Percentiles rank a stretch among this genome's conserved stretches.
phyloP scores from a whole-genome alignment of 768 basidiomycete genomes.

The Harrya chromipes region DNA sequence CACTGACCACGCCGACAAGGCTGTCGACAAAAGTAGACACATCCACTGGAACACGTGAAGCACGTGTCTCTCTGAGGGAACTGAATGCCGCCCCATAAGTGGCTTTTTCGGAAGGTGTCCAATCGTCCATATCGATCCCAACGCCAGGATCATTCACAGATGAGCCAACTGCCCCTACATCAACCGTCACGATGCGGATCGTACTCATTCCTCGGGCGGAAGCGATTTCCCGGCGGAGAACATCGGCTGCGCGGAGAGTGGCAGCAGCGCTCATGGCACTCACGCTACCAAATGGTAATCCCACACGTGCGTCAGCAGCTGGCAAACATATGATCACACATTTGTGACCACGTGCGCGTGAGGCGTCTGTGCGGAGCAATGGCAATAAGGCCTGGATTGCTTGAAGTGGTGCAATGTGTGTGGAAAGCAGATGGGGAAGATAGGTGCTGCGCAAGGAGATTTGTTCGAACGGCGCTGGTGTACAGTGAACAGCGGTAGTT shows the following conservation, averaged over 20 bases:
- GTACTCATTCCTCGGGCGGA: slow-evolving; percentile 60
- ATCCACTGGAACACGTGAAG: slow-evolving; percentile 53
- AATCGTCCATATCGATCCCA: slow-evolving; percentile 56
- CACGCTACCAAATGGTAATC: slow-evolving; percentile 62
- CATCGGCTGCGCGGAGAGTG: slow-evolving; percentile 66
- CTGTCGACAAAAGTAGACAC: slow-evolving; percentile 55
- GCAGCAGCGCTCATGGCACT: slow-evolving; percentile 76
- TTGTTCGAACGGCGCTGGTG: slow-evolving; percentile 66
- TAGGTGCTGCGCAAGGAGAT: slow-evolving; percentile 61
- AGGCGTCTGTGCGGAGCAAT: slow-evolving; percentile 65
- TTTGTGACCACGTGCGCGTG: slow-evolving; percentile 40
- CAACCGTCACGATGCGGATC: slow-evolving; percentile 58
- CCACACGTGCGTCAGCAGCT: slow-evolving; percentile 66
- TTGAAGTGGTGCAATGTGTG: slow-evolving; percentile 75
- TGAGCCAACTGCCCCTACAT: slow-evolving; percentile 59
- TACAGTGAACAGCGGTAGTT: slow-evolving; percentile 32
- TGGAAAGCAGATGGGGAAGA: slow-evolving; percentile 66
- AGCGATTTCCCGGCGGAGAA: slow-evolving; percentile 72
- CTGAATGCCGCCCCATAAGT: slow-evolving; percentile 72
- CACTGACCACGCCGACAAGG: slow-evolving; percentile 58
- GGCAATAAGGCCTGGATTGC: slow-evolving; percentile 76
- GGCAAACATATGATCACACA: slow-evolving; percentile 74
- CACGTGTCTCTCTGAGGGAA: slow-evolving; percentile 40
- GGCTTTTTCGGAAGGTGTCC: slow-evolving; percentile 71
- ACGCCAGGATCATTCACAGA: slow-evolving; percentile 29